These are phyloP conservation scores for Meripilus lineatus DNA, from an alignment of 1,284 basidiomycete genomes.

Conservation along the genomic window DNA sequence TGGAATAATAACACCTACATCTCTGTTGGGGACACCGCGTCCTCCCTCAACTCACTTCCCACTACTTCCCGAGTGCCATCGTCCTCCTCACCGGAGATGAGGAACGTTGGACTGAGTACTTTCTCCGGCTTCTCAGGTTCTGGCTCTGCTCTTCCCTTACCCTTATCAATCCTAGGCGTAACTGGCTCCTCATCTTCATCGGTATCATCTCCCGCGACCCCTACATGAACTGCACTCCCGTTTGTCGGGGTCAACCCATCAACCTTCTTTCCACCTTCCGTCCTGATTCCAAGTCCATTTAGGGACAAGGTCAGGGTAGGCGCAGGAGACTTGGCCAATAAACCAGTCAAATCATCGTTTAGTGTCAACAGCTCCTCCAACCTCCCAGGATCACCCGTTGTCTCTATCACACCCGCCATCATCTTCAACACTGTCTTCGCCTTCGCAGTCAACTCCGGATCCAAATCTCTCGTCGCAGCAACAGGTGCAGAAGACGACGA, in stretches of 20 bases:
- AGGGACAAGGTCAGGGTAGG: slow-evolving; percentile 30
- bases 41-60: slow-evolving; percentile 26
- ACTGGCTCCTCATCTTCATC: slow-evolving; percentile 38
- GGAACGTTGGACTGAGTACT: slow-evolving; percentile 67
- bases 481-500: slow-evolving; percentile 28
- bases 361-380: slow-evolving; percentile 66
- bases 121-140: slow-evolving; percentile 63
- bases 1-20: slow-evolving; percentile 37
- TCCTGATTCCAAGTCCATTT: slow-evolving; percentile 44
- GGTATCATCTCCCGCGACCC: slow-evolving; percentile 21
- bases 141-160: slow-evolving; percentile 64
- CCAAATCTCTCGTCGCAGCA: slow-evolving; percentile 14
- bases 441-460: slow-evolving; percentile 38
- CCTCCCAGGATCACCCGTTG: slow-evolving; percentile 49
- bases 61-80: slow-evolving; percentile 46
- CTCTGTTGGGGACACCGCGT: slow-evolving; percentile 47
- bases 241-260: slow-evolving; percentile 11
- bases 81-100: slow-evolving; percentile 56
- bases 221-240: slow-evolving; percentile 17
- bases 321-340: slow-evolving; percentile 39
- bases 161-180: slow-evolving; percentile 69
- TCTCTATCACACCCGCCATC: slow-evolving; percentile 54
- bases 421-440: slow-evolving; percentile 53
- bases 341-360: slow-evolving; percentile 64
- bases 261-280: slow-evolving; percentile 19